Evolutionary conservation across 495 filamentous ascomycete genomes (phyloP), one percentile per base, ranked within the genome.

Genomic region (Aspergillus ostianus): DNA sequence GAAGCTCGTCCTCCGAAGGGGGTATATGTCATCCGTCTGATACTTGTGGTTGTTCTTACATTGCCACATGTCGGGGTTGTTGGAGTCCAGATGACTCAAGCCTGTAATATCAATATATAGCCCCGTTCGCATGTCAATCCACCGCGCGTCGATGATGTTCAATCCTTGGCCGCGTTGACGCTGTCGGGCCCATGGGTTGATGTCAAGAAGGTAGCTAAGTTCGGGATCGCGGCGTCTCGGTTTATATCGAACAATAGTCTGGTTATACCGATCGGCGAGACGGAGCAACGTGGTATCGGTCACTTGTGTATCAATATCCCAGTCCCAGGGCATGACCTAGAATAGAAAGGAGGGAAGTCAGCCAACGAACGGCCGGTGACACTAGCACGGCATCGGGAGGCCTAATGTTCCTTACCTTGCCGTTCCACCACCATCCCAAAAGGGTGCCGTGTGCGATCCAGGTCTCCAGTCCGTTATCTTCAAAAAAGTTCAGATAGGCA

Each of bases 341-440:
- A 46, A 46, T 4, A 3, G 32, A 50, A 45, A 18, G 13, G 17
- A 32, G 15, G 13, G 17, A 32, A 10, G 30, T 49, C 15, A 51
- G 44, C 47, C 46, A 47, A 19, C 41, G 17, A 50, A 45, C 6
- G 12, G 4, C 21, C 4, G 48, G 52, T 50, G 18, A 26, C 17
- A 17, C 20, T 20, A 41, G 13, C 12, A 41, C 13, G 10, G 13
- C 10, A 15, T 41, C 13, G 36, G 36, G 36, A 4, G 36, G 36
- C 12, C 36, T 15, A 12, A 15, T 41, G 15, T 41, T 12, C 26
- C 63, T 20, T 70, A 86, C 84, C 73, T 83, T 83, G 18, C 86
- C 88, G 66, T 91, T 93, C 91, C 91, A 96, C 89, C 90, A 94
- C 91, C 91, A 96, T 13, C 91, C 91, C 51, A 96, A 73, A 49